Conservation (phyloP, 2,329 filamentous ascomycete species). For the Trichoderma sp. region DNA sequence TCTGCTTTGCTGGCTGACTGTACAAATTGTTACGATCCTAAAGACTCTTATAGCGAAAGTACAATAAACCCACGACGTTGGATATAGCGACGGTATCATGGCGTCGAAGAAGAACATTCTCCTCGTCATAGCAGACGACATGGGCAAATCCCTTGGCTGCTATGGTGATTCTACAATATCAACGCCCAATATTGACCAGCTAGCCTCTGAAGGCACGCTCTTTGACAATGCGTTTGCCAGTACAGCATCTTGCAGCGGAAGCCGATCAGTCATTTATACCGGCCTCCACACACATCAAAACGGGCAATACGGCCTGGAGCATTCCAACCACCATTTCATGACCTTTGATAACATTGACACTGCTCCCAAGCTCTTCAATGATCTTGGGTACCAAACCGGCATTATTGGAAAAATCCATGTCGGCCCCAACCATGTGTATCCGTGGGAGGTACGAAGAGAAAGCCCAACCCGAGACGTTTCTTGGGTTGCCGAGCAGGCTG, state of each 20-base stretch:
- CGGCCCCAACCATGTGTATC: not conserved
- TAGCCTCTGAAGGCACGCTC: not conserved
- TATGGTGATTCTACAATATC: constrained; percentile 1
- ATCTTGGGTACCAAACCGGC: not conserved
- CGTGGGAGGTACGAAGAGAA: constrained; percentile 4
- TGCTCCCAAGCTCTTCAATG: constrained; percentile 1
- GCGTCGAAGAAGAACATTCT: constrained; percentile 3
- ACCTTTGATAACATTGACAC: constrained; percentile 4
- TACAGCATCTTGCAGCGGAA: constrained; percentile 7
- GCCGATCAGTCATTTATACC: constrained; percentile 1
- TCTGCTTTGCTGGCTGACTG: not conserved
- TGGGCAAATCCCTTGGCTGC: constrained; percentile 11
- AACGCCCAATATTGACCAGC: not conserved
- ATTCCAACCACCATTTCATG: constrained; percentile 8
- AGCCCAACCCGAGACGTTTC: constrained; percentile 6
- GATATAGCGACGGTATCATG: not conserved
- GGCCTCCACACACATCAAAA: constrained; percentile 10
- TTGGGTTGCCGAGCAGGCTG: not conserved
- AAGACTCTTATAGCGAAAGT: not conserved
- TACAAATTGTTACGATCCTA: not conserved
- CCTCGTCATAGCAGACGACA: constrained; percentile 1
- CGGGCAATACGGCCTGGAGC: constrained; percentile 6
- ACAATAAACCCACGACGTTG: not conserved
- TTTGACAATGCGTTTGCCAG: constrained; percentile 9
- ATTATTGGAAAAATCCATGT: constrained; percentile 10